Base-by-base conservation (phyloP, 805 yeast species). In the Saccharomycopsis guyanensis region DNA sequence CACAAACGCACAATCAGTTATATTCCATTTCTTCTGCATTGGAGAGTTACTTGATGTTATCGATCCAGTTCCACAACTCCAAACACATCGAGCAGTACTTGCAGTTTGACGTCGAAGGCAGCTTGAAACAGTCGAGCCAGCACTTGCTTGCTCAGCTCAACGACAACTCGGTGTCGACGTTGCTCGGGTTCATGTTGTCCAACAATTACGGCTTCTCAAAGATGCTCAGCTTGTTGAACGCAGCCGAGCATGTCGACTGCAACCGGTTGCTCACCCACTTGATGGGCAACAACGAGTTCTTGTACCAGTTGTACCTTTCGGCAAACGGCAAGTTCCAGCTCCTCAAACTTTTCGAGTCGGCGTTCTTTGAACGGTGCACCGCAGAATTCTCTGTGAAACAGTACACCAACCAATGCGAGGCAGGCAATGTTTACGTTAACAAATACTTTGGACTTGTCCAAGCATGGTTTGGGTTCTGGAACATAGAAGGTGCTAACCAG, bases 361-460 rank as follows among this genome's bases (percentile, higher is more conserved):
- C 10, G 13, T 45, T 48, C n/a, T 51, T 51, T 34, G n/a, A 25
- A 3, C 19, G 27, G 16, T 48, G 52, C 25, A 29, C 20, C 19
- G 12, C 24, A 5, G 40, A 42, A 18, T 51, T 51, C 33, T n/a
- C 43, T 6, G 12, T 51, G 15, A 48, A 51, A 20, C 16, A 33
- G 22, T 51, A 27, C 31, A 37, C 46, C 16, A 19, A 32, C 12
- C 41, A 46, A 15, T 38, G 50, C 27, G 52, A 45, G 27, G 19
- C 16, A 3, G 25, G 42, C 13, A 32, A 15, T 29, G 38, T 40
- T 39, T 33, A 38, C 32, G 37, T 44, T 10, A 48, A 48, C 36
- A 42, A 38, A 31, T 51, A 19, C 43, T 49, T 44, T 40, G 54
- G 54, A 4, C 12, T 45, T 8, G 16, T 50, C 5, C 37, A 33